These are phyloP conservation scores for Akebia trifoliata DNA, from an alignment of 164 flowering plant species.

Conservation along the genomic window DNA sequence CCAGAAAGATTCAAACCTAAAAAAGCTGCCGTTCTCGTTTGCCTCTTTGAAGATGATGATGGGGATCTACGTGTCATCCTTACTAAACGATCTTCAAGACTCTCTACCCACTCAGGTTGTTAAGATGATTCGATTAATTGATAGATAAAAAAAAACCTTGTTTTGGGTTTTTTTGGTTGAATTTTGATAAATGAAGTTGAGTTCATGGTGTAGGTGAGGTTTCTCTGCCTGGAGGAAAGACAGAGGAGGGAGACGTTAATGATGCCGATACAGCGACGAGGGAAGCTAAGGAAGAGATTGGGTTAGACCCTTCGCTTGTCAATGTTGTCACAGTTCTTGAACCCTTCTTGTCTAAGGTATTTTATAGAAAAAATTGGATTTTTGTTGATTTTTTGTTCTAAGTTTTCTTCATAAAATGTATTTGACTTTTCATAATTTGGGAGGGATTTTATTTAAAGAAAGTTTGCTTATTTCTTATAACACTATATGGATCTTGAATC, in stretches of 20 bases:
- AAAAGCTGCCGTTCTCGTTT: constrained; percentile 52
- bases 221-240: constrained; percentile 86
- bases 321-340: constrained; percentile 65
- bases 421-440: no score
- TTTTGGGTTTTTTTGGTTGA: neutral
- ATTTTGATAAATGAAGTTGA: constrained; percentile 2
- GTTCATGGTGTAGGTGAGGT: constrained; percentile 62
- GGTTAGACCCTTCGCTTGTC: constrained; percentile 84
- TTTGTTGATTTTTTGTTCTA: neutral
- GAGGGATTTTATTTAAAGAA: no score
- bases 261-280: constrained; percentile 70
- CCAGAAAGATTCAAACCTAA: constrained; percentile 44
- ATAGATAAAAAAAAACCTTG: neutral
- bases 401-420: no score
- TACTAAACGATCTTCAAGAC: constrained; percentile 50
- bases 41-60: constrained; percentile 46
- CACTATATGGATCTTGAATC: no score
- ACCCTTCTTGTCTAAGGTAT: constrained; percentile 79
- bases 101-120: constrained; percentile 50
- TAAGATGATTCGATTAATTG: neutral
- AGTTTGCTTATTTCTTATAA: no score
- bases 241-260: constrained; percentile 70
- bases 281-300: constrained; percentile 93
- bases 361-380: neutral
- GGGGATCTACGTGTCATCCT: constrained; percentile 56